Base-by-base conservation (phyloP, 176 grass and related monocot species). In the Saccharum officinarum region DNA sequence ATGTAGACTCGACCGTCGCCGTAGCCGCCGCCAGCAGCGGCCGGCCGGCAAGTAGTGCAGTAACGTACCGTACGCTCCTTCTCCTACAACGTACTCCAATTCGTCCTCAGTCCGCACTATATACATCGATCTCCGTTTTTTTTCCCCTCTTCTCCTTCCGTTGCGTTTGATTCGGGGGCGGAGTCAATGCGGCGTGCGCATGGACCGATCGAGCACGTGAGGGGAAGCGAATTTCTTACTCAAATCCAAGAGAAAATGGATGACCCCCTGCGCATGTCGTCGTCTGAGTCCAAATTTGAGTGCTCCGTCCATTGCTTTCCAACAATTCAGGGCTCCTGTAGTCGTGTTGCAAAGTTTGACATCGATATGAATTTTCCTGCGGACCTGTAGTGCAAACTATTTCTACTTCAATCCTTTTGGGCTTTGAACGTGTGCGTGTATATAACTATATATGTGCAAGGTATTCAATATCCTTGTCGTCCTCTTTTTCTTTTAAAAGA, bases 171-270 rank as follows among this genome's bases (percentile, higher is more conserved):
- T 45, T 8, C n/a, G 2, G 12, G 40, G n/a, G 36, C 36, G 5
- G 1, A 46, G 70, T 46, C 70, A 16, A 73, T 73, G 70, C n/a
- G 70, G n/a, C 59, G n/a, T 73, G 70, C 70, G 70, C 70, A 28
- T 26, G 70, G 38, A 45, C 8, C 40, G 5, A 45, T 40, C 40
- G 5, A 45, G 69, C 69, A 71, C 69, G 69, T 71, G 39, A 71
- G n/a, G n/a, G n/a, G 4, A 62, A 62, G n/a, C 59, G n/a, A 13
- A 26, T 62, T 62, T 62, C 59, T 26, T 62, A 62, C n/a, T 65
- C 62, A 15, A 15, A 65, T 2, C 25, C 62, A 65, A 15, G 40
- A 26, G 69, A 7, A 46, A 15, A 28, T 28, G 11, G n/a, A 36
- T 3, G 30, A 34, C 31, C 30, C 2, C 28, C 28, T 28, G 28